These are phyloP conservation scores for Backusella liffmaniae DNA, from an alignment of 192 early-diverging fungal species.

Conservation along the genomic window DNA sequence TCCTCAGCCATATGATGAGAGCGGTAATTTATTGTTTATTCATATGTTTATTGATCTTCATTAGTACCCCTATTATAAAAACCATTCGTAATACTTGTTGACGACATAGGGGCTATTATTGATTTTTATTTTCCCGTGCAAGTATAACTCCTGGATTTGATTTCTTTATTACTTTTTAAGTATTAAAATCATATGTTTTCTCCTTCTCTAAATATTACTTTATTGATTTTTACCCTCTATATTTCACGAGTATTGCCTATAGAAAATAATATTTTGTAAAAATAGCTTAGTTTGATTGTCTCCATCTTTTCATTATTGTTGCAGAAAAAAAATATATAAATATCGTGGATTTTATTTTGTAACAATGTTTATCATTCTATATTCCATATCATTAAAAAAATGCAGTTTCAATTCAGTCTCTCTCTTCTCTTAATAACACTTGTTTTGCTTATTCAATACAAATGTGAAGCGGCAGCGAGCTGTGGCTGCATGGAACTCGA, in stretches of 20 bases:
- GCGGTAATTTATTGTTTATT: neutral
- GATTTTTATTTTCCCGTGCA: neutral
- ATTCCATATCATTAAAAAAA: neutral
- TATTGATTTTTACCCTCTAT: neutral
- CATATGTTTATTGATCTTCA: neutral
- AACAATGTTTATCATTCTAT: neutral
- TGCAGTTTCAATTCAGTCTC: neutral
- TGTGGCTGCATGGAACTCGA: neutral
- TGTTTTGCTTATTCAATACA: neutral
- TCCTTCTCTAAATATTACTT: slow-evolving; percentile 4
- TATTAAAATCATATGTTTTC: neutral
- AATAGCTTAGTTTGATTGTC: neutral
- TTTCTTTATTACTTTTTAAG: slow-evolving; percentile 3
- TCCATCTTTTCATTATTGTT: neutral
- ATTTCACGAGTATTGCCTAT: neutral
- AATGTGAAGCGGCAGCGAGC: neutral
- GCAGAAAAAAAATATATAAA: neutral
- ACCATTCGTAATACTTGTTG: neutral
- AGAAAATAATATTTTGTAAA: neutral
- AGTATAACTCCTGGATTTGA: neutral
- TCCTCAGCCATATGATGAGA: neutral
- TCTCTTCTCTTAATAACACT: neutral
- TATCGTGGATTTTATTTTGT: neutral
- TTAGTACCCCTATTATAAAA: neutral
- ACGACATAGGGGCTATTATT: neutral